Evolutionary conservation across 371 early-diverging fungal genomes (phyloP).

Genomic region (Mucor indicus): DNA sequence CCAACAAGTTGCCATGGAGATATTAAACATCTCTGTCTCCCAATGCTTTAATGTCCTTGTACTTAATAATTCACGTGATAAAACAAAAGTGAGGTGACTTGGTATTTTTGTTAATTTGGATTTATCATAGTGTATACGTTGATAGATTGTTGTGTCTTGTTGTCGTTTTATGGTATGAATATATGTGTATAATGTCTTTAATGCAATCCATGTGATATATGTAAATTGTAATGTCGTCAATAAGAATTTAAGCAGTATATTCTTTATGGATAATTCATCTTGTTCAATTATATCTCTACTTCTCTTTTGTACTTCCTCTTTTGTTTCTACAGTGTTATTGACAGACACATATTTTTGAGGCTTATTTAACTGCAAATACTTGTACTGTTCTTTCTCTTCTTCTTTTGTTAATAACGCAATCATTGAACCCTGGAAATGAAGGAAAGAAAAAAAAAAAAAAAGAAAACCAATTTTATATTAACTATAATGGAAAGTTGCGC

Average conservation of each 20-base stretch:
- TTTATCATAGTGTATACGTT: constrained; percentile 26
- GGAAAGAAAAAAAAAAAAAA: neutral
- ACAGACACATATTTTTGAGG: constrained; percentile 4
- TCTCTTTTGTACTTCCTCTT: constrained; percentile 8
- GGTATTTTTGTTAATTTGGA: constrained; percentile 42
- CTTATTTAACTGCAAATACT: neutral
- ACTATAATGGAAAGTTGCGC: neutral
- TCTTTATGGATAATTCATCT: neutral
- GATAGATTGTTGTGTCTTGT: neutral
- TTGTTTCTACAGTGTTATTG: neutral
- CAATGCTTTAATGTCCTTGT: constrained; percentile 29
- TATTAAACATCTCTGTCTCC: constrained; percentile 29
- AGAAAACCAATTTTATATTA: neutral
- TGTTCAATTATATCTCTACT: neutral
- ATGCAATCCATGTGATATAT: constrained; percentile 22
- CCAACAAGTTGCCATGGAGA: constrained; percentile 40
- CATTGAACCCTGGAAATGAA: neutral
- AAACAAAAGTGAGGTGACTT: constrained; percentile 30
- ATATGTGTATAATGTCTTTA: constrained; percentile 4
- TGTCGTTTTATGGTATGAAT: neutral
- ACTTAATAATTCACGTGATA: constrained; percentile 31
- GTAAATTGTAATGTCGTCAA: constrained; percentile 23
- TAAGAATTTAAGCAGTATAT: constrained; percentile 5
- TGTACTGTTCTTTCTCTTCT: neutral
- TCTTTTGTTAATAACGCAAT: constrained; percentile 7